These are phyloP conservation scores for Arabidopsis hybrid DNA, from an alignment of 441 rosid genomes.

Conservation along the genomic window DNA sequence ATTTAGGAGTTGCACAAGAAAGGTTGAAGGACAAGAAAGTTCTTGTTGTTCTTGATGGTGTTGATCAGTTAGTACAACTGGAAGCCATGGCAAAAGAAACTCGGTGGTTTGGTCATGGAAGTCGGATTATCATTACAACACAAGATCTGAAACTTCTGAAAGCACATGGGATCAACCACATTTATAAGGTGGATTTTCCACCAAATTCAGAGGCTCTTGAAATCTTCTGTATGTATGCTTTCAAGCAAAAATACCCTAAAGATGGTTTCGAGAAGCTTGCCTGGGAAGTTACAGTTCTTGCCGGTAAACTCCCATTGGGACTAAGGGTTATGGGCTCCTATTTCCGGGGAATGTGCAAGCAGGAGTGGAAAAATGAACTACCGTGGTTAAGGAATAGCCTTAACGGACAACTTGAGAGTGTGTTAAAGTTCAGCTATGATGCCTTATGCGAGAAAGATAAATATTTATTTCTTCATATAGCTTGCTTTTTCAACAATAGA, in stretches of 20 bases:
- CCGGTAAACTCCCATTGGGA: slow-evolving; percentile 29
- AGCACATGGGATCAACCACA: neutral
- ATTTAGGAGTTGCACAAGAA: slow-evolving; percentile 14
- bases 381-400: slow-evolving; percentile 23
- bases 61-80: neutral
- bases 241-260: slow-evolving; percentile 1
- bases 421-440: too few species aligned
- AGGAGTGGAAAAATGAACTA: slow-evolving; percentile 9
- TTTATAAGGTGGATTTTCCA: neutral
- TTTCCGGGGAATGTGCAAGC: neutral
- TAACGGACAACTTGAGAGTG: neutral
- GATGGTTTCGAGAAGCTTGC: slow-evolving; percentile 15
- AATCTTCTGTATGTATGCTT: slow-evolving; percentile 37
- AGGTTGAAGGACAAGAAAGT: slow-evolving; percentile 19
- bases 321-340: slow-evolving; percentile 12
- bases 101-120: slow-evolving; percentile 25
- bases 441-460: neutral
- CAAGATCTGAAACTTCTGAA: neutral
- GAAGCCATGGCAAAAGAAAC: slow-evolving; percentile 5
- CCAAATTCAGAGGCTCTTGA: slow-evolving; percentile 38
- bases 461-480: slow-evolving; percentile 15
- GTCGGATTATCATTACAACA: slow-evolving; percentile 20
- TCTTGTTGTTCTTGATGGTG: slow-evolving; percentile 21
- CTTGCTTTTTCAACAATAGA: slow-evolving; percentile 1
- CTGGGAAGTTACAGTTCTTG: neutral